A percentile compares a stretch with the other conserved stretches of the same genome.
These are phyloP conservation scores for Aspergillus felis DNA, from an alignment of 2,329 filamentous ascomycete genomes.

Conservation along the genomic window DNA sequence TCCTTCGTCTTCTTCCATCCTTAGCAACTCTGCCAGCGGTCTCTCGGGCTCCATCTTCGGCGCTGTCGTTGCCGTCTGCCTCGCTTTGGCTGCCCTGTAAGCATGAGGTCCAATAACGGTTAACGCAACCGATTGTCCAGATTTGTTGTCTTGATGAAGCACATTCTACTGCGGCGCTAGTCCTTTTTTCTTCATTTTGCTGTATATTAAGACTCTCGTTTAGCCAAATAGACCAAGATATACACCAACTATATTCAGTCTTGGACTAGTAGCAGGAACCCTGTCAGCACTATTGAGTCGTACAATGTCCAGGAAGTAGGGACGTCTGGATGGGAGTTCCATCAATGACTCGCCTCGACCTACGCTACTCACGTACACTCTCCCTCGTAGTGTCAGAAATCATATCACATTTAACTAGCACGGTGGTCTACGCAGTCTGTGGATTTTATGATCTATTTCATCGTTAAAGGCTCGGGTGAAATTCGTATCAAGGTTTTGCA, in stretches of 20 bases:
- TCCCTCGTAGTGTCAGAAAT: too few relatives aligned
- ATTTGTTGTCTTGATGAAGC: not conserved
- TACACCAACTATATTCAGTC: not conserved
- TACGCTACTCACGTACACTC: too few relatives aligned
- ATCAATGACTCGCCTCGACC: not conserved
- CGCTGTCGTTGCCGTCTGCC: constrained; percentile 62
- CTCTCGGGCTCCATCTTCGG: constrained; percentile 46
- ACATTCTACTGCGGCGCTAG: not conserved
- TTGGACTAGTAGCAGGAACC: not conserved
- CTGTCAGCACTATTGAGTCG: not conserved
- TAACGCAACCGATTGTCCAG: not conserved
- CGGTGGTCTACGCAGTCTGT: too few relatives aligned
- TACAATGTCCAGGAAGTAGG: not conserved
- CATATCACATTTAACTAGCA: too few relatives aligned
- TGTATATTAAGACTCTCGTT: not conserved
- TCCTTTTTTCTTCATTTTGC: not conserved
- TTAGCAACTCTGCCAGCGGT: constrained; percentile 9
- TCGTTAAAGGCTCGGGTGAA: too few relatives aligned
- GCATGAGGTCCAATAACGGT: not conserved
- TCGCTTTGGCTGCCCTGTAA: constrained; percentile 46
- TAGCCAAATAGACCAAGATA: not conserved
- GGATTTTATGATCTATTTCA: too few relatives aligned
- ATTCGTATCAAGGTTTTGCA: too few relatives aligned
- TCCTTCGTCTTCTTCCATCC: constrained; percentile 4
- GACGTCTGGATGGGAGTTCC: not conserved